Evolutionary conservation across 2,329 filamentous ascomycete genomes (phyloP), one percentile per base, ranked within the genome.

Genomic region (Cryphonectria japonica): DNA sequence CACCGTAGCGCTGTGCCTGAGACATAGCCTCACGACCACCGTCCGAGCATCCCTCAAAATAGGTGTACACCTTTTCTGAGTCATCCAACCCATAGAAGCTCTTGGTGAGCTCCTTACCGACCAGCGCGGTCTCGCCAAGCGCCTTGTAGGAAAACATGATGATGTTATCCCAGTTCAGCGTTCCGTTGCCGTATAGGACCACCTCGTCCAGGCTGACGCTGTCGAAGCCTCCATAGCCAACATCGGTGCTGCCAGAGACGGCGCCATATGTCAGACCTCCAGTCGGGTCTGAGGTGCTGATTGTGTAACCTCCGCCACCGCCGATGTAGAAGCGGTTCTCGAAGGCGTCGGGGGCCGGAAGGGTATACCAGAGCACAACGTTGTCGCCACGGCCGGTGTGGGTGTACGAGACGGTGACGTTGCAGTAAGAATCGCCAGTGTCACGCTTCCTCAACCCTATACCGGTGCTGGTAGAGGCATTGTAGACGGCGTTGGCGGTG

Each of bases 91-190:
- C 76, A 75, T 83, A 87, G 67, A 85, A 82, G 50, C 76, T 78
- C 71, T 76, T 76, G 26, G 82, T 80, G 59, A 87, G 68, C 2
- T 78, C 76, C 73, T 86, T 86, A 34, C 83, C 84, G 14, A 87
- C 75, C 32, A 78, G 74, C 13, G 83, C 85, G 80, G 87, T 82
- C 76, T 89, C 87, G 61, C 83, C 83, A 1, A 87, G 78, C 0
- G 83, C 86, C 72, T 84, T 80, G 78, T 88, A 88, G 0, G 79
- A 81, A 68, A 87, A 87, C 79, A 84, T 85, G 77, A 84, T 82
- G 3, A 82, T 79, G 1, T 82, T 78, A 46, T 87, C 80, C 78
- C 81, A 87, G 76, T 88, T 85, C 74, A 86, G 79, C 3, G 84
- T 83, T 14, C 85, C 85, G 70, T 88, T 87, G n/a, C 78, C 82